Percentiles rank a stretch among this genome's conserved stretches.
phyloP scores from a whole-genome alignment of 768 basidiomycete species.

The Hericium rajendrae region DNA sequence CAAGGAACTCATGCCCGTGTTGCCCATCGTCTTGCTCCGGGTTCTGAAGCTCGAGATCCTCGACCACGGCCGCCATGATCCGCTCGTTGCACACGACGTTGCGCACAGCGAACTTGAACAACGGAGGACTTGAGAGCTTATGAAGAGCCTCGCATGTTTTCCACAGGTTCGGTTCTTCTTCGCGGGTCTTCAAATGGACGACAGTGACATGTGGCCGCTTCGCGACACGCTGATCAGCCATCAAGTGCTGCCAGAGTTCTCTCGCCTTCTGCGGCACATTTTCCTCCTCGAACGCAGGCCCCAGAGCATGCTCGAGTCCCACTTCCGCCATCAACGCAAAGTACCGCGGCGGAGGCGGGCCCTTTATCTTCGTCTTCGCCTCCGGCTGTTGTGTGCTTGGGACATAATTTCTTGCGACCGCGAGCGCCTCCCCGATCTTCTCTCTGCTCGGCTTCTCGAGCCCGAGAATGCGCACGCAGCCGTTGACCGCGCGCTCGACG shows the following conservation, averaged over 20 bases:
- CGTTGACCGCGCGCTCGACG: constrained; percentile 50
- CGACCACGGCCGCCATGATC: constrained; percentile 74
- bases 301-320: constrained; percentile 43
- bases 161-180: constrained; percentile 34
- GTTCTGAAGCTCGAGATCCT: constrained; percentile 35
- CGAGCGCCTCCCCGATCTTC: constrained; percentile 41
- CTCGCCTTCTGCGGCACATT: constrained; percentile 24
- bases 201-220: constrained; percentile 78
- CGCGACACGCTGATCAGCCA: constrained; percentile 36
- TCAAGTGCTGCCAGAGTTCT: constrained; percentile 41
- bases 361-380: constrained; percentile 25
- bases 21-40: constrained; percentile 23
- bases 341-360: constrained; percentile 44
- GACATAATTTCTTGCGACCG: constrained; percentile 31
- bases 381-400: constrained; percentile 21
- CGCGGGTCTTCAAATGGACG: constrained; percentile 54
- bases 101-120: constrained; percentile 53
- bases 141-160: constrained; percentile 38
- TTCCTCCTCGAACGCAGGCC: constrained; percentile 26
- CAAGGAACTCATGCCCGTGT: constrained; percentile 38
- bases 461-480: constrained; percentile 44
- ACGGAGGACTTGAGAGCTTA: constrained; percentile 29
- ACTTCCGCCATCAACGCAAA: constrained; percentile 73
- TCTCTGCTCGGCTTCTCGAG: constrained; percentile 44
- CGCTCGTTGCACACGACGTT: constrained; percentile 65